Evolutionary conservation across 345 rosid species (phyloP).

Genomic region (Eucalyptus viminalis): DNA sequence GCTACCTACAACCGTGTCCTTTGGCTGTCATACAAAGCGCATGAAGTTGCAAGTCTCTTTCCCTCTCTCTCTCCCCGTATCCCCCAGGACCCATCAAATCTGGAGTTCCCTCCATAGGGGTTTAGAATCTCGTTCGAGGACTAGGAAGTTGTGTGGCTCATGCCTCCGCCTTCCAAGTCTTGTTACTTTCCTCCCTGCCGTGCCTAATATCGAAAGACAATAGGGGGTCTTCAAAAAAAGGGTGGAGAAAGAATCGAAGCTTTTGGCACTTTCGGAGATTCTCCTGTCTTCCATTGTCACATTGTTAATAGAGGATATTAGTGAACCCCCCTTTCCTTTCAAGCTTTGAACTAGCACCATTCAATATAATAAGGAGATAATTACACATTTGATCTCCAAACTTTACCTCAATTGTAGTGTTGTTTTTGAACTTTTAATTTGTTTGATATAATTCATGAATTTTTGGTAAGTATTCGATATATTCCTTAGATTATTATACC

Average conservation of each 20-base stretch:
- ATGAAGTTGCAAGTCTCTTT: not conserved
- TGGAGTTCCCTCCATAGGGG: not conserved
- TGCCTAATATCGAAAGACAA: not conserved
- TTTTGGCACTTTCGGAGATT: not conserved
- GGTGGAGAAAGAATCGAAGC: not conserved
- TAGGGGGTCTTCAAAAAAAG: not conserved
- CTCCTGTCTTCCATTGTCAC: not conserved
- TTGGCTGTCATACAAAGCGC: not conserved
- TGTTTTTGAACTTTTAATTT: not conserved
- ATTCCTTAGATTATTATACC: rapidly evolving
- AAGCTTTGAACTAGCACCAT: not conserved
- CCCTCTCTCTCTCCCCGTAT: not conserved
- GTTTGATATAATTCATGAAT: not conserved
- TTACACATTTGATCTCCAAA: not conserved
- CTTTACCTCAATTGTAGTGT: not conserved
- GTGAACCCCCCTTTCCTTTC: not conserved
- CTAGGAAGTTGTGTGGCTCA: not conserved
- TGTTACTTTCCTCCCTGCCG: not conserved
- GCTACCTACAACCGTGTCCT: not conserved
- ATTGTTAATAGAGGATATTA: not conserved
- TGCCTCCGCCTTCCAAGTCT: not conserved
- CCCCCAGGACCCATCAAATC: not conserved
- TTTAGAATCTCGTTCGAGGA: not conserved
- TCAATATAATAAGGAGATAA: not conserved
- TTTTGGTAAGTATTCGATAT: not conserved